A percentile compares a stretch with the other conserved stretches of the same genome.
Conservation (phyloP, 2,329 filamentous ascomycete genomes). For the Alternaria metachromatica region DNA sequence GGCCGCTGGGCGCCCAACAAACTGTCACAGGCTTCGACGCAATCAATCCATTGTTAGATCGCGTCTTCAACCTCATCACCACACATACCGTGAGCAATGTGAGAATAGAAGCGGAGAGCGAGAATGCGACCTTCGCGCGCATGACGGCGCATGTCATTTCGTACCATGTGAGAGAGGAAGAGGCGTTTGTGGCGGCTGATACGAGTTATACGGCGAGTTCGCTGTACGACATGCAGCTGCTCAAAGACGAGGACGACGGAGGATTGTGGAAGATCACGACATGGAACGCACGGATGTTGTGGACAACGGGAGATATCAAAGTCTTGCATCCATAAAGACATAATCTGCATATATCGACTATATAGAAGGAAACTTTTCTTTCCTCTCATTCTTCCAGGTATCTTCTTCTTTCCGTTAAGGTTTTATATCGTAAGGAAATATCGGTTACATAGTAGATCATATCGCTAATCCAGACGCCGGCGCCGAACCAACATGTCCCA, state of each 20-base stretch:
- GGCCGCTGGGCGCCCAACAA: slow-evolving; percentile 7
- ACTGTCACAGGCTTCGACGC: slow-evolving; percentile 23
- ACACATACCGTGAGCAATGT: slow-evolving; percentile 34
- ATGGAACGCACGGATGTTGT: slow-evolving; percentile 33
- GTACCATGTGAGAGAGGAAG: slow-evolving; percentile 29
- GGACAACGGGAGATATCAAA: slow-evolving; percentile 25
- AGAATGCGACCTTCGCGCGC: slow-evolving; percentile 16
- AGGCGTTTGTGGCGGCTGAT: slow-evolving; percentile 24
- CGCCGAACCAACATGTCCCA: background rate
- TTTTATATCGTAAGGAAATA: background rate
- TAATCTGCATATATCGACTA: background rate
- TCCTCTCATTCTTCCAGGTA: background rate
- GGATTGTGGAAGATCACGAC: slow-evolving; percentile 33
- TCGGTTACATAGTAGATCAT: background rate
- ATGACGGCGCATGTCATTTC: slow-evolving; percentile 27
- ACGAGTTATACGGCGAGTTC: slow-evolving; percentile 27
- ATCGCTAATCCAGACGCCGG: background rate
- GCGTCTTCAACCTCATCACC: slow-evolving; percentile 27
- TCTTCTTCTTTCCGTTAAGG: background rate
- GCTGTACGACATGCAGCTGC: slow-evolving; percentile 28
- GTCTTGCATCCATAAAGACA: background rate
- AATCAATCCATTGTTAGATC: slow-evolving; percentile 20
- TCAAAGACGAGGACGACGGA: slow-evolving; percentile 18
- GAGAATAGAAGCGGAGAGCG: slow-evolving; percentile 24
- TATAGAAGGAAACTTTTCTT: background rate